A percentile compares a stretch with the other conserved stretches of the same genome.
Evolutionary conservation across 1,139 yeast species (phyloP).

Genomic region (Blastobotrys niveus): DNA sequence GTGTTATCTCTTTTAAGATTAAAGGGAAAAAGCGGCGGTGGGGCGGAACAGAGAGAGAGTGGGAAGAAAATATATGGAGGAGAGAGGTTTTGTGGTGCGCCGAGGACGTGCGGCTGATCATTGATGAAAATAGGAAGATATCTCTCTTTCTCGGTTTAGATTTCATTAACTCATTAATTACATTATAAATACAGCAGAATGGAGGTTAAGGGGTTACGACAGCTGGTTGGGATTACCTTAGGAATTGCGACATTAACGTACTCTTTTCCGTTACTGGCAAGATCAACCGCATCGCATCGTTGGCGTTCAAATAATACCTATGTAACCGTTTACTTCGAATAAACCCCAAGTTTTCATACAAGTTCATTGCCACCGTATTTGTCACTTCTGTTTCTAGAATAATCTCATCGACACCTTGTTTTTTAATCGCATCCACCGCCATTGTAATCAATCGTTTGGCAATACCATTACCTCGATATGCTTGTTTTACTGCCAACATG

Average conservation of each 20-base stretch:
- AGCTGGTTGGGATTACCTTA: too few relatives aligned
- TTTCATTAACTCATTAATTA: too few relatives aligned
- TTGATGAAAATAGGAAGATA: too few relatives aligned
- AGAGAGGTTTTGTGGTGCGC: too few relatives aligned
- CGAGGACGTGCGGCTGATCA: too few relatives aligned
- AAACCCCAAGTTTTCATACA: conserved; percentile 87
- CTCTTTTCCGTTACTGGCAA: conserved; percentile 55
- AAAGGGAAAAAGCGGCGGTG: too few relatives aligned
- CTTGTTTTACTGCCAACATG: conserved; percentile 80
- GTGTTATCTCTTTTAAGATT: too few relatives aligned
- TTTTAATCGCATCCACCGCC: conserved; percentile 62
- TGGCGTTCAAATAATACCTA: conserved; percentile 83
- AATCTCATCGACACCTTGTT: conserved; percentile 70
- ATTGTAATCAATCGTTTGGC: conserved; percentile 64
- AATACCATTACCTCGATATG: conserved; percentile 70
- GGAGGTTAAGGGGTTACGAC: too few relatives aligned
- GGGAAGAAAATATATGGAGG: too few relatives aligned
- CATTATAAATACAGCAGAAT: too few relatives aligned
- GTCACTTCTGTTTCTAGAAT: conserved; percentile 87
- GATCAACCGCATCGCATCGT: conserved; percentile 83
- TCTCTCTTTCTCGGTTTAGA: too few relatives aligned
- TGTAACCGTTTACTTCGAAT: conserved; percentile 72
- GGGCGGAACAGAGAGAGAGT: too few relatives aligned
- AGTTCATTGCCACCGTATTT: conserved; percentile 64
- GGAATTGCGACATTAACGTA: conserved; percentile 38